These are phyloP conservation scores for Neonectria sp. DNA, from an alignment of 2,329 filamentous ascomycete species.

Conservation along the genomic window DNA sequence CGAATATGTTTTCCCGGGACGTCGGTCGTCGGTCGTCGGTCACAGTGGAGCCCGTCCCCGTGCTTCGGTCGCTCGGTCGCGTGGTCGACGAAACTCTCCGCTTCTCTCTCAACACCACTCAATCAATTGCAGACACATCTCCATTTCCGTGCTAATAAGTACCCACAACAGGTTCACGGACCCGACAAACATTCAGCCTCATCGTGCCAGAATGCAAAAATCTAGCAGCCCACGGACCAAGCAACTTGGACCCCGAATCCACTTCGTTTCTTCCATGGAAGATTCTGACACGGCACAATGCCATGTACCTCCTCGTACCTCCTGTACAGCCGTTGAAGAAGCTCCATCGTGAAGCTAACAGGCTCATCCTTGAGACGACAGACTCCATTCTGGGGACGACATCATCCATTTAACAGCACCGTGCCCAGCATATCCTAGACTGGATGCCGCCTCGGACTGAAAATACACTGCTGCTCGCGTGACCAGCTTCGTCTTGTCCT, in stretches of 20 bases:
- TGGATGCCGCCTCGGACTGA: not conserved
- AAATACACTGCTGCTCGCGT: conserved; percentile 13
- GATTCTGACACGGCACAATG: conserved; percentile 12
- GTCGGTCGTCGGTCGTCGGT: conserved; percentile 6
- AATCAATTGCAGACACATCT: conserved; percentile 6
- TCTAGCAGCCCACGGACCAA: conserved; percentile 17
- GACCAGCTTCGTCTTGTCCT: conserved; percentile 9
- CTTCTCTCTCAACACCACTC: not conserved
- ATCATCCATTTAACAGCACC: conserved; percentile 5
- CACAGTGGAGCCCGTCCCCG: conserved; percentile 15
- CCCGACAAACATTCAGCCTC: conserved; percentile 25
- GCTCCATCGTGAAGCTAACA: conserved; percentile 10
- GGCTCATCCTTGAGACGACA: conserved; percentile 4
- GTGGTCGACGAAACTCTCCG: conserved; percentile 11
- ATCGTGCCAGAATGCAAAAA: conserved; percentile 16
- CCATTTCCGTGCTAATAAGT: conserved; percentile 12
- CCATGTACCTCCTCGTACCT: conserved; percentile 18
- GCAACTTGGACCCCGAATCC: conserved; percentile 8
- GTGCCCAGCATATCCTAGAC: conserved; percentile 20
- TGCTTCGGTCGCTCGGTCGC: conserved; percentile 2
- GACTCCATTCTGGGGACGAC: conserved; percentile 6
- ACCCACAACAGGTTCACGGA: conserved; percentile 20
- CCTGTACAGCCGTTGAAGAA: conserved; percentile 1
- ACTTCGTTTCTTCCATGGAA: conserved; percentile 17
- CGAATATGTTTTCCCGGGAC: conserved; percentile 29